These are phyloP conservation scores for Zymoseptoria brevis DNA, from an alignment of 2,329 filamentous ascomycete species.

Conservation along the genomic window DNA sequence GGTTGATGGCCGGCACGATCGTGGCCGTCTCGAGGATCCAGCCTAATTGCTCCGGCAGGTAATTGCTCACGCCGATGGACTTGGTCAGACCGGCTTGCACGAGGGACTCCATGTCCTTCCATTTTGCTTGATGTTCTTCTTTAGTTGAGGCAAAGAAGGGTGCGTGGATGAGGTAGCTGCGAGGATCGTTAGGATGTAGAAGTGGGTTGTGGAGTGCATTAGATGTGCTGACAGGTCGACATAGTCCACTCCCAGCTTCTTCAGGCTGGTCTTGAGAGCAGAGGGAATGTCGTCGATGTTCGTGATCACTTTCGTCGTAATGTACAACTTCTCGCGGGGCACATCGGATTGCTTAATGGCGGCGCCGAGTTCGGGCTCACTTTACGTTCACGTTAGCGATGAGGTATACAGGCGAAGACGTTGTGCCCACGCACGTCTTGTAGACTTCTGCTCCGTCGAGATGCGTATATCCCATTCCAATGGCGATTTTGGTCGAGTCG, in stretches of 20 bases:
- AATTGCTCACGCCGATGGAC: slow-evolving; percentile 58
- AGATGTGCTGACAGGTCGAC: slow-evolving; percentile 48
- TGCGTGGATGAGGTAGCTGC: slow-evolving; percentile 53
- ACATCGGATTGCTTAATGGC: slow-evolving; percentile 39
- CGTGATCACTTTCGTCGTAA: slow-evolving; percentile 50
- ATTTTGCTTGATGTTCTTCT: slow-evolving; percentile 48
- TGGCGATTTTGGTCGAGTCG: slow-evolving; percentile 53
- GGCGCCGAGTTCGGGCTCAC: slow-evolving; percentile 42
- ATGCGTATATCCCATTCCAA: slow-evolving; percentile 62
- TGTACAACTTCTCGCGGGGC: slow-evolving; percentile 39
- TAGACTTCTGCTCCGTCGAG: slow-evolving; percentile 65
- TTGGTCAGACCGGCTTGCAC: slow-evolving; percentile 50
- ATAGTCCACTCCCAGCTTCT: slow-evolving; percentile 53
- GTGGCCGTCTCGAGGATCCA: slow-evolving; percentile 46
- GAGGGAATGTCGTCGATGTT: slow-evolving; percentile 49
- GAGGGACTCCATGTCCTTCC: slow-evolving; percentile 53
- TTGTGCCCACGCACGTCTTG: slow-evolving; percentile 24
- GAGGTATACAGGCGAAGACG: background rate
- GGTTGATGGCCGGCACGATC: slow-evolving; percentile 32
- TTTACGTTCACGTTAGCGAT: slow-evolving; percentile 13
- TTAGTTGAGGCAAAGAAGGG: slow-evolving; percentile 52
- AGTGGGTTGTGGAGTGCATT: background rate
- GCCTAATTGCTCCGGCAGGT: slow-evolving; percentile 47
- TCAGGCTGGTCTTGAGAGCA: slow-evolving; percentile 48
- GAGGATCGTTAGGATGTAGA: background rate